Conservation (phyloP, 2,329 filamentous ascomycete genomes). For the Calonectria ilicicola region DNA sequence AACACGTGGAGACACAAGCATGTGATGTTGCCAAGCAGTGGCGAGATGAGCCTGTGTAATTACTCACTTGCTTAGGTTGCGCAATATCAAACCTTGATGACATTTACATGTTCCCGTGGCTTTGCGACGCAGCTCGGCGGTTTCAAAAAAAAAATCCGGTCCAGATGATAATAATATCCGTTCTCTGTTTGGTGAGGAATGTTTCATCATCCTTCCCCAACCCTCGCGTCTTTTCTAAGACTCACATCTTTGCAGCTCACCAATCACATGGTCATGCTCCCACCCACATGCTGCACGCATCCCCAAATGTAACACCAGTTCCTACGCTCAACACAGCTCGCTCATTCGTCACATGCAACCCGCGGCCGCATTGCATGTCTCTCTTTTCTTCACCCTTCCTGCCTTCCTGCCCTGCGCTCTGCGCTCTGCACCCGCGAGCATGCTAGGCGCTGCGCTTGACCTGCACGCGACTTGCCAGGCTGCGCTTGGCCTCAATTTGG, state of each 20-base stretch:
- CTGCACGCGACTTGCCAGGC: neutral
- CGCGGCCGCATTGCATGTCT: conserved; percentile 15
- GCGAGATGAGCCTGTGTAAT: neutral
- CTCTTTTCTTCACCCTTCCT: neutral
- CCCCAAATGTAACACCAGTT: neutral
- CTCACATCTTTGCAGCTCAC: neutral
- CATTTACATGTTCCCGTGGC: neutral
- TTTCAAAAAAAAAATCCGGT: neutral
- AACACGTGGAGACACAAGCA: neutral
- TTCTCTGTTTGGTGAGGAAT: conserved; percentile 9
- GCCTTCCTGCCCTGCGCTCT: neutral
- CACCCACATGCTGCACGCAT: conserved; percentile 12
- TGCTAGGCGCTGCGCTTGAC: neutral
- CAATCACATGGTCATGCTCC: neutral
- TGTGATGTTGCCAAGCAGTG: conserved; percentile 1
- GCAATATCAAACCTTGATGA: neutral
- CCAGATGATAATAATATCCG: neutral
- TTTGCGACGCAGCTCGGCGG: neutral
- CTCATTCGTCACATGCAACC: conserved; percentile 16
- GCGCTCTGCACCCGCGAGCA: neutral
- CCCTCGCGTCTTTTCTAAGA: neutral
- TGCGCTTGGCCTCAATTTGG: conserved; percentile 3
- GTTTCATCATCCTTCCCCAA: neutral
- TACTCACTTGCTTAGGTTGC: neutral
- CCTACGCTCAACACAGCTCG: neutral